Evolutionary conservation across 2,329 filamentous ascomycete genomes (phyloP).

Genomic region (Claviceps sp.): DNA sequence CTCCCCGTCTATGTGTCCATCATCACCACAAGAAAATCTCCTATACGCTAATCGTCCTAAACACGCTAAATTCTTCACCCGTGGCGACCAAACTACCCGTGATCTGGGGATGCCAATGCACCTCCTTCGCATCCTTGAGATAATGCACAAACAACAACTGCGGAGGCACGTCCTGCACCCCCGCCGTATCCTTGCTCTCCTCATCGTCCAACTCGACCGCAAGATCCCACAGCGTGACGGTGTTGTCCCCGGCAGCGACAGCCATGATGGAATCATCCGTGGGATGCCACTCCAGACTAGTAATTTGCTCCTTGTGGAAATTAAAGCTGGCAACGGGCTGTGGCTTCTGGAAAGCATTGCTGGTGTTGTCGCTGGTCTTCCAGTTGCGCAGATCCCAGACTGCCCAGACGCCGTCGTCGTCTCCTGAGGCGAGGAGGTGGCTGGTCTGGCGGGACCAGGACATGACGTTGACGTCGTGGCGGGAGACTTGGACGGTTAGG

Average conservation of each 20-base stretch:
- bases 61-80: constrained; percentile 76
- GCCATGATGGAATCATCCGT: constrained; percentile 92
- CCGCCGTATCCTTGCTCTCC: constrained; percentile 80
- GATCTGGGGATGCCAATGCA: constrained; percentile 97
- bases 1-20: background rate
- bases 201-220: constrained; percentile 95
- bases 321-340: constrained; percentile 83
- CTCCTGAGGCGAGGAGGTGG: constrained; percentile 82
- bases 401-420: constrained; percentile 85
- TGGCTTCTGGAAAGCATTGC: constrained; percentile 27
- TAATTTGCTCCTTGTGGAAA: constrained; percentile 96
- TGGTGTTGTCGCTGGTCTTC: constrained; percentile 45
- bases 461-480: constrained; percentile 87
- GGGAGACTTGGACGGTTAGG: constrained; percentile 71
- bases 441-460: constrained; percentile 84
- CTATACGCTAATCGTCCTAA: constrained; percentile 70
- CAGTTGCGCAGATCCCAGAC: constrained; percentile 95
- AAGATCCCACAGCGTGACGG: constrained; percentile 90
- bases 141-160: constrained; percentile 96
- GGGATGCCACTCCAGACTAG: constrained; percentile 92
- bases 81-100: constrained; percentile 81
- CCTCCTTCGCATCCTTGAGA: constrained; percentile 85
- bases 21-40: background rate
- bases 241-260: constrained; percentile 85
- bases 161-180: constrained; percentile 79